These are phyloP conservation scores for Striga asiatica DNA, from an alignment of 257 asterid species.

Conservation along the genomic window DNA sequence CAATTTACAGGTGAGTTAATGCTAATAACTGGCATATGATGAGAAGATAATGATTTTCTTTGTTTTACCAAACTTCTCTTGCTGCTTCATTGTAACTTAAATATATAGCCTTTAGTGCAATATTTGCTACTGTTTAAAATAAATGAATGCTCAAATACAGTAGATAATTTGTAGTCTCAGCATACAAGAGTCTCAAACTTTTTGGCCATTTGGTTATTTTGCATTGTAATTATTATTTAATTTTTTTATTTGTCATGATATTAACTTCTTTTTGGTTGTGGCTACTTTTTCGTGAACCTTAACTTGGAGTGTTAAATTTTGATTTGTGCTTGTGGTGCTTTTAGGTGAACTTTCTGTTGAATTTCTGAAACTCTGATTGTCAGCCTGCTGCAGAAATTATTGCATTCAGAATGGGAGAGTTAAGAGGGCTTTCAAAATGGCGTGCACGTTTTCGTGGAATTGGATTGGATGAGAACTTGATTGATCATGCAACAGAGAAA, in stretches of 20 bases:
- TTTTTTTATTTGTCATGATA: neutral
- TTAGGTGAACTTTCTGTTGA: too few species aligned
- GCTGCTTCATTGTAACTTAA: neutral
- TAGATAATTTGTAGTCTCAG: neutral
- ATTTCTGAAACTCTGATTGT: too few species aligned
- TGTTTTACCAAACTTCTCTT: neutral
- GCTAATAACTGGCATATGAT: neutral
- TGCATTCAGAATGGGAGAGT: conserved; percentile 89
- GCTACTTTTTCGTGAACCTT: conserved; percentile 9
- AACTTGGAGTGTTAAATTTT: too few species aligned
- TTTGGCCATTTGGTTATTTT: conserved; percentile 1
- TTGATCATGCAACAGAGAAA: conserved; percentile 76
- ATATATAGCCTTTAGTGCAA: neutral
- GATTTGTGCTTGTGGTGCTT: too few species aligned
- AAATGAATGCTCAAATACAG: neutral
- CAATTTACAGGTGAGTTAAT: conserved; percentile 70
- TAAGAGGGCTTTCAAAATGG: conserved; percentile 94
- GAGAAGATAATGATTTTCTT: neutral
- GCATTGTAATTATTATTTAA: neutral
- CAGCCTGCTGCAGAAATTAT: too few species aligned
- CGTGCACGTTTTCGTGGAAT: conserved; percentile 75
- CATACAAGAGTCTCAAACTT: neutral
- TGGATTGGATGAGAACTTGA: conserved; percentile 79
- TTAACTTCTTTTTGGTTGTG: neutral
- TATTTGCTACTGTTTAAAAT: neutral